Evolutionary conservation across 1,139 yeast species (phyloP).

Genomic region (Meyerozyma sp.): DNA sequence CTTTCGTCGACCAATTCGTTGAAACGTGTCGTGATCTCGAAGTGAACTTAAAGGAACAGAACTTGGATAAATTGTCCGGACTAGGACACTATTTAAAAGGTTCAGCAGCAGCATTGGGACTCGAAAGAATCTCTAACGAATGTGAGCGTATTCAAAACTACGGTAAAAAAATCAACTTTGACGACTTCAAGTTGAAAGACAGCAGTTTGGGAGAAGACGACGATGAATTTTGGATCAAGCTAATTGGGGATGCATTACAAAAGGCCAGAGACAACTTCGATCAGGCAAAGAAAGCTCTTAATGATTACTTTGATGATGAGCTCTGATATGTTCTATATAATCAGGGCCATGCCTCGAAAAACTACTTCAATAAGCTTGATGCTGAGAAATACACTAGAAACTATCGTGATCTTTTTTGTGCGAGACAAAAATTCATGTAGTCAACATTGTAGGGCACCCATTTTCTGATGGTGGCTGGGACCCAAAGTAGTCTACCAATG

Average conservation of each 20-base stretch:
- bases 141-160: slow-evolving; percentile 93
- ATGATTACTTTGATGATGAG: slow-evolving; percentile 52
- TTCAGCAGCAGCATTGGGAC: slow-evolving; percentile 90
- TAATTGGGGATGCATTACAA: slow-evolving; percentile 50
- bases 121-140: slow-evolving; percentile 71
- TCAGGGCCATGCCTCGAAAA: neutral
- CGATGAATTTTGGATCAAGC: slow-evolving; percentile 44
- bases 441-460: slow-evolving; percentile 23
- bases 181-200: slow-evolving; percentile 26
- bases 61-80: slow-evolving; percentile 60
- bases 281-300: slow-evolving; percentile 51
- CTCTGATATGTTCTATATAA: slow-evolving; percentile 18
- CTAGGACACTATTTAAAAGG: slow-evolving; percentile 94
- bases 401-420: slow-evolving; percentile 9
- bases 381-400: neutral
- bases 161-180: slow-evolving; percentile 54
- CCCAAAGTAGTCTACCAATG: slow-evolving; percentile 41
- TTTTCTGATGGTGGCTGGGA: slow-evolving; percentile 29
- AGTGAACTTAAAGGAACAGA: slow-evolving; percentile 38
- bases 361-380: neutral
- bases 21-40: slow-evolving; percentile 75
- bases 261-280: slow-evolving; percentile 55
- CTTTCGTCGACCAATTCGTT: slow-evolving; percentile 85
- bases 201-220: slow-evolving; percentile 11
- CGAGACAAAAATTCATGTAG: slow-evolving; percentile 43